Conservation (phyloP, 257 asterid species). For the Lycium ferocissimum region DNA sequence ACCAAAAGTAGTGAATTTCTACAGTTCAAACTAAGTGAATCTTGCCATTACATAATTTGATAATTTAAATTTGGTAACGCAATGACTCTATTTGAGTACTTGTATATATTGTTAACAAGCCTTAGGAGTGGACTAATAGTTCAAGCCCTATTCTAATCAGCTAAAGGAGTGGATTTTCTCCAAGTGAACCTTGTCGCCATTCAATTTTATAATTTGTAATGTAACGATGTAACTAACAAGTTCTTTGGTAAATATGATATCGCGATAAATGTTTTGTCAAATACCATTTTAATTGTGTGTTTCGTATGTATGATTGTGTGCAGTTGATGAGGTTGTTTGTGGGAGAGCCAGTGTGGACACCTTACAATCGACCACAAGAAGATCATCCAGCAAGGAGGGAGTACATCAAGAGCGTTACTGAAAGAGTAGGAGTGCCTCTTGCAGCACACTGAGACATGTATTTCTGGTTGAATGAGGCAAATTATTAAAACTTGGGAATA, state of each 20-base stretch:
- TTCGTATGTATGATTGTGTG: slow-evolving; percentile 2
- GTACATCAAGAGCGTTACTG: slow-evolving; percentile 49
- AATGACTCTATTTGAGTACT: not conserved
- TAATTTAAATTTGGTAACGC: not conserved
- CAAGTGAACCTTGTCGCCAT: not conserved
- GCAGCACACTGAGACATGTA: slow-evolving; percentile 51
- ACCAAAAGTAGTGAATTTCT: not conserved
- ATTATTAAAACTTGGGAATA: not conserved
- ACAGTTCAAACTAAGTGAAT: not conserved
- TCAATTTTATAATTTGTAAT: not conserved
- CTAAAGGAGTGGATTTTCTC: not conserved
- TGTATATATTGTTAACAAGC: not conserved
- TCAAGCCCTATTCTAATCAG: not conserved
- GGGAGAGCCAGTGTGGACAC: slow-evolving; percentile 91
- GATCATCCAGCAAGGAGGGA: slow-evolving; percentile 73
- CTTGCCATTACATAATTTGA: not conserved
- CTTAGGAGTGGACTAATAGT: slow-evolving; percentile 15
- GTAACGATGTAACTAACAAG: not conserved
- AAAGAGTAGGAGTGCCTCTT: slow-evolving; percentile 47
- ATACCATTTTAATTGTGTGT: not conserved
- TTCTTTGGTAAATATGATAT: not conserved
- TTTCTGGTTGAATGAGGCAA: not conserved
- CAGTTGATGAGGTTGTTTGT: slow-evolving; percentile 88
- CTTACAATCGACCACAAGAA: slow-evolving; percentile 83
- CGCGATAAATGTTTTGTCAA: not conserved